Percentiles rank a stretch among this genome's conserved stretches.
Conservation (phyloP, 106 monocot species). For the Chionographis japonica region DNA sequence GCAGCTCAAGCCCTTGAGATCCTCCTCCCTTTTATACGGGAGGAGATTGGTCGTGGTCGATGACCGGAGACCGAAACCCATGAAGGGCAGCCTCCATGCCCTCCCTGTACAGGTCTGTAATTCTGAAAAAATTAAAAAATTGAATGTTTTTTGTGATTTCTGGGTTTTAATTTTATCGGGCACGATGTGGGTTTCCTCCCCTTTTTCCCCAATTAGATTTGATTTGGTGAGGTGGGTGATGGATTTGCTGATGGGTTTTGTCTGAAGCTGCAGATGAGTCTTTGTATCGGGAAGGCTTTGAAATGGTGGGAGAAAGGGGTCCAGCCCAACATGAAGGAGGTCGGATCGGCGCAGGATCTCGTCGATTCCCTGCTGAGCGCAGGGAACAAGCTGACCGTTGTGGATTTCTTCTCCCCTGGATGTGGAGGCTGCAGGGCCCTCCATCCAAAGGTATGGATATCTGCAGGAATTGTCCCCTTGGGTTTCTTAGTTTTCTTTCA, state of each 20-base stretch:
- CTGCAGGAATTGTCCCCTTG: too few relatives aligned
- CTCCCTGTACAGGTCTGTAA: constrained; percentile 13
- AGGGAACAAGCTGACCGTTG: constrained; percentile 35
- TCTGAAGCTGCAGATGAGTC: constrained; percentile 41
- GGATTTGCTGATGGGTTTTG: neutral
- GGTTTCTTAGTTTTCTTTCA: too few relatives aligned
- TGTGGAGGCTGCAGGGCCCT: constrained; percentile 46
- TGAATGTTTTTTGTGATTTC: neutral
- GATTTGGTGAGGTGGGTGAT: neutral
- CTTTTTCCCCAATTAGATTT: neutral
- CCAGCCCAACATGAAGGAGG: constrained; percentile 88
- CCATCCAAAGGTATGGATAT: constrained; percentile 36
- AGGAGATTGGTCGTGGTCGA: constrained; percentile 11
- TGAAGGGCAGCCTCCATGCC: constrained; percentile 3
- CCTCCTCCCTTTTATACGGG: constrained; percentile 10
- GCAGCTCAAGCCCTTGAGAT: neutral
- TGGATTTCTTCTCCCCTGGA: constrained; percentile 57
- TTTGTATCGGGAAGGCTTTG: constrained; percentile 39
- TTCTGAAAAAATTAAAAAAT: neutral
- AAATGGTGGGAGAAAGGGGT: constrained; percentile 89
- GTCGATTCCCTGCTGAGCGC: constrained; percentile 58
- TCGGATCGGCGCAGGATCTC: constrained; percentile 70
- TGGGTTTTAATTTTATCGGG: too few relatives aligned
- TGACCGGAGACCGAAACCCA: neutral
- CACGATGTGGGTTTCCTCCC: neutral